phyloP scores from a whole-genome alignment of 2,329 filamentous ascomycete species.

The Clarireedia paspali region DNA sequence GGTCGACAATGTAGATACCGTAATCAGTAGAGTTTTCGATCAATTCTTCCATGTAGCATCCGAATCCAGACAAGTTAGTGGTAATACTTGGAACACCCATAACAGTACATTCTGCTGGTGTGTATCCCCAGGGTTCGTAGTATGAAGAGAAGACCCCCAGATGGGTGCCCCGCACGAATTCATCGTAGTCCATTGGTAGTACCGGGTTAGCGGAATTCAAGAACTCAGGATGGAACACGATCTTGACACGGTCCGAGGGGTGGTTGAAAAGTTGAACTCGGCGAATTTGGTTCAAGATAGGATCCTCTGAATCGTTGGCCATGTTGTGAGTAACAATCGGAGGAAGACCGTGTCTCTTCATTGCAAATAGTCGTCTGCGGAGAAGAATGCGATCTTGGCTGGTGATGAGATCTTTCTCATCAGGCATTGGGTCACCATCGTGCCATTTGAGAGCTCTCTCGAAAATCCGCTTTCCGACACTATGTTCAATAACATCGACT shows the following conservation, averaged over 20 bases:
- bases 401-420: constrained; percentile 93
- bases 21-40: constrained; percentile 98
- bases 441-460: constrained; percentile 93
- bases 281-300: constrained; percentile 90
- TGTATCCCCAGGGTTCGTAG: constrained; percentile 99
- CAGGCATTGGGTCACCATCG: constrained; percentile 85
- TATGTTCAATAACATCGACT: constrained; percentile 83
- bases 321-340: constrained; percentile 99
- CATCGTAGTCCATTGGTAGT: constrained; percentile 91
- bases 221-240: constrained; percentile 97
- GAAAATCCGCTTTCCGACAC: constrained; percentile 88
- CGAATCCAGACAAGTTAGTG: constrained; percentile 94
- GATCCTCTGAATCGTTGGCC: constrained; percentile 88
- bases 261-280: constrained; percentile 97
- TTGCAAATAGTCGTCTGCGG: constrained; percentile 84
- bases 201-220: constrained; percentile 93
- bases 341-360: constrained; percentile 86
- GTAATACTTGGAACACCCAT: constrained; percentile 99
- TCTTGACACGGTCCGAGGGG: constrained; percentile 88
- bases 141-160: constrained; percentile 94
- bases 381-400: constrained; percentile 88
- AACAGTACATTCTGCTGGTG: constrained; percentile 93
- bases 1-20: constrained; percentile 97
- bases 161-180: constrained; percentile 96
- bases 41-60: constrained; percentile 98